phyloP scores from a whole-genome alignment of 2,329 filamentous ascomycete species.

The Colletotrichum lentis region DNA sequence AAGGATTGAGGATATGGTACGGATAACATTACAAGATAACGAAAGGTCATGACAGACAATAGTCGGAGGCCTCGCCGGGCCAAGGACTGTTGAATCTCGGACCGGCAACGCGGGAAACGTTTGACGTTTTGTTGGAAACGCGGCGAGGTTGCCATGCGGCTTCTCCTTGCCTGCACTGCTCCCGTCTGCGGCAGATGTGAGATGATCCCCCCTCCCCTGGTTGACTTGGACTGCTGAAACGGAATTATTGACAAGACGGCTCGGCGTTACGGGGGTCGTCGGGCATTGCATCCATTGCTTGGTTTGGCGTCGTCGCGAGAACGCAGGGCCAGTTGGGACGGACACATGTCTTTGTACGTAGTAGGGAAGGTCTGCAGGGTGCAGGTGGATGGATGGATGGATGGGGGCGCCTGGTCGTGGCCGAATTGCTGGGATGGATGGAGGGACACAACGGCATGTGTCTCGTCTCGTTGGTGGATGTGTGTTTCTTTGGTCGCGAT shows the following conservation, averaged over 20 bases:
- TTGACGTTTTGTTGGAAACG: conserved; percentile 32
- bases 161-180: background rate
- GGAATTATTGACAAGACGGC: conserved; percentile 20
- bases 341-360: conserved; percentile 5
- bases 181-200: conserved; percentile 17
- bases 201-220: background rate
- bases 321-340: conserved; percentile 9
- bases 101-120: conserved; percentile 16
- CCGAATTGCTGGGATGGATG: conserved; percentile 12
- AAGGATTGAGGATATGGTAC: background rate
- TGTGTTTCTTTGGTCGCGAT: background rate
- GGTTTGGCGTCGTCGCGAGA: background rate
- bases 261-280: conserved; percentile 14
- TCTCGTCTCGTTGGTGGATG: background rate
- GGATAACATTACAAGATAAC: too few relatives aligned
- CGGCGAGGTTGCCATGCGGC: conserved; percentile 14
- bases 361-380: conserved; percentile 22
- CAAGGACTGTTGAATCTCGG: background rate
- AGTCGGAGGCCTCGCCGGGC: conserved; percentile 1
- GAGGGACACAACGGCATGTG: background rate
- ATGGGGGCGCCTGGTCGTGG: background rate
- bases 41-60: background rate
- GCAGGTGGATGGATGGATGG: conserved; percentile 1
- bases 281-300: background rate
- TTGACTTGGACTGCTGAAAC: conserved; percentile 15